phyloP scores from a whole-genome alignment of 129 eudicot species.

The Tagetes patula region DNA sequence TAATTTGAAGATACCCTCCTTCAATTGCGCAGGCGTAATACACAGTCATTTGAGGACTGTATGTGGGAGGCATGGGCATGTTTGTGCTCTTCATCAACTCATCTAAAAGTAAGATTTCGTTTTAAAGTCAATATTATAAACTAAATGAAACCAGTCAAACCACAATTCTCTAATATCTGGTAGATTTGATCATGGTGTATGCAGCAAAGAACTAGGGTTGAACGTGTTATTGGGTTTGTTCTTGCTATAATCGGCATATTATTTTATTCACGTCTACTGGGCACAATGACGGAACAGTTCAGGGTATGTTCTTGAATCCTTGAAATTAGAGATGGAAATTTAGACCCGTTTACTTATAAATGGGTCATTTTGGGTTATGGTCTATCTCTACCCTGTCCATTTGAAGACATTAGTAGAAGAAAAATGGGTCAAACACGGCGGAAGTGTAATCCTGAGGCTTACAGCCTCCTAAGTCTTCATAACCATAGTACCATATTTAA shows the following conservation, averaged over 20 bases:
- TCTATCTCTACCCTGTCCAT: not conserved
- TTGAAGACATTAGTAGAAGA: not conserved
- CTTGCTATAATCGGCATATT: conserved; percentile 99
- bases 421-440: not conserved
- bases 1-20: conserved; percentile 20
- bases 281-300: conserved; percentile 98
- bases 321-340: not conserved
- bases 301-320: conserved; percentile 57
- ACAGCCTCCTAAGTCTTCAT: not conserved
- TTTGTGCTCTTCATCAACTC: conserved; percentile 88
- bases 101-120: conserved; percentile 60
- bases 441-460: not conserved
- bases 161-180: conserved; percentile 6
- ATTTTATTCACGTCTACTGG: conserved; percentile 89
- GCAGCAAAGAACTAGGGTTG: conserved; percentile 92
- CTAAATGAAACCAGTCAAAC: conserved; percentile 26
- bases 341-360: not conserved
- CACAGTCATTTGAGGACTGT: conserved; percentile 90
- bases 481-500: no score
- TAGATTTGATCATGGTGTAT: conserved; percentile 30
- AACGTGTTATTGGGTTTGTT: conserved; percentile 85
- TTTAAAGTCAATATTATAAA: conserved; percentile 21
- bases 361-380: not conserved
- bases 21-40: conserved; percentile 55
- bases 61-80: conserved; percentile 99